Percentiles rank a stretch among this genome's conserved stretches.
phyloP scores from a whole-genome alignment of 805 yeast genomes.

The Saturnispora zaruensis region DNA sequence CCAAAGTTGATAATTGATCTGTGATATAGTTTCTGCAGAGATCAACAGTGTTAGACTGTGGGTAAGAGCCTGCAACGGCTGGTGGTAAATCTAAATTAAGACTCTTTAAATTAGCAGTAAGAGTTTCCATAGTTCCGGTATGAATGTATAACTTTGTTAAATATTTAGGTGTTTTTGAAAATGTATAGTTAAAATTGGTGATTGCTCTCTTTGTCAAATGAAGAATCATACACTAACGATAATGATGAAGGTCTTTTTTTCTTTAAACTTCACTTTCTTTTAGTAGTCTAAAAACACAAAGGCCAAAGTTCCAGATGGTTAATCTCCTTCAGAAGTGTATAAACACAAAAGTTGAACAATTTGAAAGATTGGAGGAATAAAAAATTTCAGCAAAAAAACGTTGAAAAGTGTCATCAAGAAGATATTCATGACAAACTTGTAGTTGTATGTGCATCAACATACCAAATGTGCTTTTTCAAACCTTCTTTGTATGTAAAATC shows the following conservation, averaged over 20 bases:
- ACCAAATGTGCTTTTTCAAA: too few species aligned
- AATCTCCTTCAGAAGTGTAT: not conserved
- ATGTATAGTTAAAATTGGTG: not conserved
- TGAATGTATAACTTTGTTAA: constrained; percentile 2
- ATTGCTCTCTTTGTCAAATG: constrained; percentile 6
- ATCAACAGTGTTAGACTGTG: constrained; percentile 75
- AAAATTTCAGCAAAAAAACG: not conserved
- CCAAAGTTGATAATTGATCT: constrained; percentile 60
- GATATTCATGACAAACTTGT: not conserved
- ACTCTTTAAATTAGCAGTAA: constrained; percentile 20
- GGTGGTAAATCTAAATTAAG: constrained; percentile 33
- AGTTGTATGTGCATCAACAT: too few species aligned
- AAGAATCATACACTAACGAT: constrained; percentile 6
- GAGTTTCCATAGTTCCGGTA: constrained; percentile 13
- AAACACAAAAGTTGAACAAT: not conserved
- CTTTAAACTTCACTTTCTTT: not conserved
- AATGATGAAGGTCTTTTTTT: not conserved
- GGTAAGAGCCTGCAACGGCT: constrained; percentile 50
- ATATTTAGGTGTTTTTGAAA: not conserved
- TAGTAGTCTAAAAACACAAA: not conserved
- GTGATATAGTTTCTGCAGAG: constrained; percentile 85
- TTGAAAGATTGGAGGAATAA: not conserved
- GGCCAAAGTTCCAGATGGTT: not conserved
- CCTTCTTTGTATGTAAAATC: too few species aligned
- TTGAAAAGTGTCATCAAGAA: not conserved